These are phyloP conservation scores for Alliaria petiolata DNA, from an alignment of 345 rosid genomes.

Conservation along the genomic window DNA sequence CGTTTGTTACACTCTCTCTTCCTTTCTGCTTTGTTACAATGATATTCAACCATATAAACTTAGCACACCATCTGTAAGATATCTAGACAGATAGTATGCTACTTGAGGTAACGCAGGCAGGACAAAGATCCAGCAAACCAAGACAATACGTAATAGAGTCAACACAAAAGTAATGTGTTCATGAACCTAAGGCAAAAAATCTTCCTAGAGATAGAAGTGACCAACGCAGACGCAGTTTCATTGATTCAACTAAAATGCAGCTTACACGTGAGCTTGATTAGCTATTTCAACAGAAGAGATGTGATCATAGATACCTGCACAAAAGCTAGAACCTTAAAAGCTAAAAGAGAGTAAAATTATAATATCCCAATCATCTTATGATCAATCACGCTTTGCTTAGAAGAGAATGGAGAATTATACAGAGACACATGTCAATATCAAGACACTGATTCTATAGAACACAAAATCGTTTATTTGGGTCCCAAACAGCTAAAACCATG, in stretches of 20 bases:
- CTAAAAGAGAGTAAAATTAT: neutral
- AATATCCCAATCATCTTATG: neutral
- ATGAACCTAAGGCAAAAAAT: neutral
- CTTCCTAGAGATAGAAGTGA: neutral
- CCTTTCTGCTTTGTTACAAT: neutral
- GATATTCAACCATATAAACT: neutral
- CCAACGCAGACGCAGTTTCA: neutral
- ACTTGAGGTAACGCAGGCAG: neutral
- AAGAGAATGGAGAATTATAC: neutral
- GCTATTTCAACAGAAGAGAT: neutral
- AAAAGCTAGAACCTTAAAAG: neutral
- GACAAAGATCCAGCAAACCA: neutral
- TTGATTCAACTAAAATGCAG: neutral
- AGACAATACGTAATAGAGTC: neutral
- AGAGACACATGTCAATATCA: neutral
- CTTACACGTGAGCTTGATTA: neutral
- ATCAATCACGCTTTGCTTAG: conserved; percentile 10
- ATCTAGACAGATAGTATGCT: neutral
- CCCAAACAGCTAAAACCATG: neutral
- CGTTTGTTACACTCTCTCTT: neutral
- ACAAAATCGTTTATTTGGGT: neutral
- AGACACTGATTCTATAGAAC: neutral
- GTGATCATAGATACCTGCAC: conserved; percentile 2
- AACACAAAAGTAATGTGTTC: neutral
- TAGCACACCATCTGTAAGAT: neutral